A percentile compares a stretch with the other conserved stretches of the same genome.
These are phyloP conservation scores for Mangifera indica DNA, from an alignment of 345 rosid genomes.

Conservation along the genomic window DNA sequence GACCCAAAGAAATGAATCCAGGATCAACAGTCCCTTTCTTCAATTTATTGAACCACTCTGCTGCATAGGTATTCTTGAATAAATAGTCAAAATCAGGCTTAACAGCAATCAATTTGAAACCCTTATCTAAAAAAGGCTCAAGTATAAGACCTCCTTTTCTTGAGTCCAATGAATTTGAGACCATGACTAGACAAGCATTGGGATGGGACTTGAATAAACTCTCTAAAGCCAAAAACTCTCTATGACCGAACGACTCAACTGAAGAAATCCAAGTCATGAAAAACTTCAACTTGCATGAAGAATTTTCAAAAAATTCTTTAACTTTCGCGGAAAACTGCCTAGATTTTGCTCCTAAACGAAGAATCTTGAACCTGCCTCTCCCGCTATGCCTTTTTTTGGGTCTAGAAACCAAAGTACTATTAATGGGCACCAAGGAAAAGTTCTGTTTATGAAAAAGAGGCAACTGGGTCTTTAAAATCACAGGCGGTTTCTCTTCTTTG, in stretches of 20 bases:
- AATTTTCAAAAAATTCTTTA: conserved; percentile 43
- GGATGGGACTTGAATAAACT: conserved; percentile 67
- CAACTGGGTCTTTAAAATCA: conserved; percentile 34
- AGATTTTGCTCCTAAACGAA: conserved; percentile 28
- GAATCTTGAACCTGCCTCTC: conserved; percentile 14
- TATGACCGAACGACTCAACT: conserved; percentile 50
- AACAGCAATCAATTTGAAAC: conserved; percentile 43
- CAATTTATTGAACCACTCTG: conserved; percentile 58
- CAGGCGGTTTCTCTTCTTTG: conserved; percentile 45
- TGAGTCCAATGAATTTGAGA: conserved; percentile 73
- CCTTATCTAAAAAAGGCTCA: conserved; percentile 51
- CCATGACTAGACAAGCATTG: conserved; percentile 61
- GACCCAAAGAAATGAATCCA: conserved; percentile 80
- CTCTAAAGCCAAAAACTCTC: conserved; percentile 61
- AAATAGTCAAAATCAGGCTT: conserved; percentile 66
- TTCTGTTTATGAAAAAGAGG: conserved; percentile 28
- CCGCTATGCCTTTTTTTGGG: conserved; percentile 18
- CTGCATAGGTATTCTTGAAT: conserved; percentile 63
- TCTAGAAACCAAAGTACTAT: conserved; percentile 13
- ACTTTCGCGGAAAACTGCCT: conserved; percentile 45
- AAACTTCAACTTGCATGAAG: conserved; percentile 59
- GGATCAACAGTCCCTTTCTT: conserved; percentile 61
- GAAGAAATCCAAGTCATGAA: conserved; percentile 97
- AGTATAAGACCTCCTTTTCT: conserved; percentile 43
- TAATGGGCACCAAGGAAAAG: conserved; percentile 24